Evolutionary conservation across 192 early-diverging fungal species (phyloP).

Genomic region (Coemansia sp.): DNA sequence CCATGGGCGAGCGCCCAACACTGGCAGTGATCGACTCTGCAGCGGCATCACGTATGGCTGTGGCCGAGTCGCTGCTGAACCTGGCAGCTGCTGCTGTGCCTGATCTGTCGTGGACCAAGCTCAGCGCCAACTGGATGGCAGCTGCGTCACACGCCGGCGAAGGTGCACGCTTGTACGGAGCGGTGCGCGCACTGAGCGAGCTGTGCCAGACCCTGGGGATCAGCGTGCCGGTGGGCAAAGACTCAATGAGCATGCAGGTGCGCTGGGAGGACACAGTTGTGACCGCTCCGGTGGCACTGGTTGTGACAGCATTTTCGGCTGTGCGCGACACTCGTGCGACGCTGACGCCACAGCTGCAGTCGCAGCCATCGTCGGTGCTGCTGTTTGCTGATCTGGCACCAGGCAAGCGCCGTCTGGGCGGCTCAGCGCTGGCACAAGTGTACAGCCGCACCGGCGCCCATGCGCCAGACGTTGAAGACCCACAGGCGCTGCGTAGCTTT

Average conservation of each 20-base stretch:
- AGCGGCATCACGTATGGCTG: constrained; percentile 95
- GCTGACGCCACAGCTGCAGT: constrained; percentile 82
- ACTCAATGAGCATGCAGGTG: constrained; percentile 99
- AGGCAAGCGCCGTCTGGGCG: constrained; percentile 87
- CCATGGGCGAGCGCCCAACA: constrained; percentile 94
- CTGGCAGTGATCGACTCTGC: constrained; percentile 80
- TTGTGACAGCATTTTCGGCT: constrained; percentile 90
- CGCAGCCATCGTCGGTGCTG: constrained; percentile 43
- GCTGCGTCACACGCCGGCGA: constrained; percentile 89
- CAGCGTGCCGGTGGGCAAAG: constrained; percentile 97
- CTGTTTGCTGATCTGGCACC: constrained; percentile 83
- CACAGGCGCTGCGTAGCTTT: constrained; percentile 68
- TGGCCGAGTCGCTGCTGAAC: constrained; percentile 92
- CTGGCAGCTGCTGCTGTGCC: constrained; percentile 83
- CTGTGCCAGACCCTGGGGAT: constrained; percentile 91
- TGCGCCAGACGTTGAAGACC: constrained; percentile 85
- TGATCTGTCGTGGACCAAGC: constrained; percentile 68
- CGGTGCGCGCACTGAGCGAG: constrained; percentile 90
- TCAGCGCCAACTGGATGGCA: constrained; percentile 99
- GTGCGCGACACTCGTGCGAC: constrained; percentile 85
- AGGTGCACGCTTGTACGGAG: constrained; percentile 88
- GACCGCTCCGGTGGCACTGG: constrained; percentile 87
- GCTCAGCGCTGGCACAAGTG: constrained; percentile 93
- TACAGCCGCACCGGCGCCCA: constrained; percentile 75
- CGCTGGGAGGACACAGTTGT: constrained; percentile 59